Conservation (phyloP, 208 protist genomes). For the Acanthamoeba healyi region DNA sequence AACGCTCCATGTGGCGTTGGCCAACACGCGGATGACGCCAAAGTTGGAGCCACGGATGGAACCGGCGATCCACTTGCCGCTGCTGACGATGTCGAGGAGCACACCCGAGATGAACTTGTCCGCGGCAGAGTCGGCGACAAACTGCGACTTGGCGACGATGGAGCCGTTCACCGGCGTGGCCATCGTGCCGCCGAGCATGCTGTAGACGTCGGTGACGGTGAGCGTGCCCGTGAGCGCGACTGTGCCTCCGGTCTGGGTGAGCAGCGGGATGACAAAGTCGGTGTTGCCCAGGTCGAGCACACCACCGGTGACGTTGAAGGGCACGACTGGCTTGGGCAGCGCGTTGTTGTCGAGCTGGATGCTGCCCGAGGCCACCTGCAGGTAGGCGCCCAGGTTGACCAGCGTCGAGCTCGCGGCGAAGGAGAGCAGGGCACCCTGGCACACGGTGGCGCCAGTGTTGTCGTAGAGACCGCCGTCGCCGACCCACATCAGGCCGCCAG, state of each 20-base stretch:
- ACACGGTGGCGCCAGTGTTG: constrained; percentile 55
- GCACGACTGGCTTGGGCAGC: constrained; percentile 52
- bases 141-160: constrained; percentile 42
- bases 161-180: background rate
- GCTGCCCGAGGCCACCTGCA: background rate
- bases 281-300: constrained; percentile 49
- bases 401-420: constrained; percentile 25
- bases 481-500: constrained; percentile 53
- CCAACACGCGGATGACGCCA: constrained; percentile 1
- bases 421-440: constrained; percentile 13
- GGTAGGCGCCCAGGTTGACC: constrained; percentile 55
- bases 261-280: constrained; percentile 62
- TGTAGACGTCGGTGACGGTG: constrained; percentile 44
- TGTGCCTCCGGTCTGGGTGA: constrained; percentile 53
- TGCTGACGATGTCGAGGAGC: constrained; percentile 27
- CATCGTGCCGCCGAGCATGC: constrained; percentile 5
- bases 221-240: constrained; percentile 40
- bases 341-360: constrained; percentile 63
- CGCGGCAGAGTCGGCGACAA: background rate
- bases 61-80: constrained; percentile 34
- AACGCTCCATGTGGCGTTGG: constrained; percentile 42
- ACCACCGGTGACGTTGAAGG: constrained; percentile 59
- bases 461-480: constrained; percentile 61
- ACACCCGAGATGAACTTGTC: constrained; percentile 61
- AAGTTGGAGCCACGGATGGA: constrained; percentile 10